Percentiles rank a stretch among this genome's conserved stretches.
phyloP scores from a whole-genome alignment of 257 asterid species.

The Cordia subcordata region DNA sequence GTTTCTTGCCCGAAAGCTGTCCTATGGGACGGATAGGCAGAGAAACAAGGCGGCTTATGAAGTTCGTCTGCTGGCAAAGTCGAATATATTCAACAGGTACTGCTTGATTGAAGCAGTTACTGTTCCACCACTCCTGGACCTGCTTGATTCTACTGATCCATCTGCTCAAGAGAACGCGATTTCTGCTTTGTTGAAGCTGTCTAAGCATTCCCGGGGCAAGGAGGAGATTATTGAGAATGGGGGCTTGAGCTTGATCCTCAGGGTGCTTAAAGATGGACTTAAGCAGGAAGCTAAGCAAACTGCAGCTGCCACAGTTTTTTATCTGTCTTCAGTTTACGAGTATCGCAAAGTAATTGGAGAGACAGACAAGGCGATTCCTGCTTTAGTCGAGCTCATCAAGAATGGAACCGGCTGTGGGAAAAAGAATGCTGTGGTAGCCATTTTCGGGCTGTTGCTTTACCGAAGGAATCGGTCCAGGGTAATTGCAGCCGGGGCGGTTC shows the following conservation, averaged over 20 bases:
- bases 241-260: conserved; percentile 36
- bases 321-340: conserved; percentile 51
- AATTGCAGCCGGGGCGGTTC: conserved; percentile 37
- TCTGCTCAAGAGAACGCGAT: conserved; percentile 50
- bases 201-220: conserved; percentile 58
- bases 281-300: conserved; percentile 46
- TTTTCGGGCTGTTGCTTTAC: conserved; percentile 44
- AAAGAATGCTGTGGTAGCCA: conserved; percentile 59
- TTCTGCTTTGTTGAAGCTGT: conserved; percentile 59
- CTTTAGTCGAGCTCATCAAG: conserved; percentile 37
- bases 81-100: conserved; percentile 52
- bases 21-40: conserved; percentile 41
- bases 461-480: conserved; percentile 40
- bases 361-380: conserved; percentile 36
- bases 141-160: conserved; percentile 37
- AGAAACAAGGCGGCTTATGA: conserved; percentile 63
- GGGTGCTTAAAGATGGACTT: conserved; percentile 39
- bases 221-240: conserved; percentile 36
- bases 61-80: conserved; percentile 57
- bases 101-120: conserved; percentile 50
- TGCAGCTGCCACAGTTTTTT: conserved; percentile 67
- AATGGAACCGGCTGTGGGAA: conserved; percentile 54
- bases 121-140: conserved; percentile 39
- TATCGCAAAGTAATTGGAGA: conserved; percentile 49
- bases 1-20: conserved; percentile 35